Base-by-base conservation (phyloP, 495 filamentous ascomycete species). In the Xylaria acuta region DNA sequence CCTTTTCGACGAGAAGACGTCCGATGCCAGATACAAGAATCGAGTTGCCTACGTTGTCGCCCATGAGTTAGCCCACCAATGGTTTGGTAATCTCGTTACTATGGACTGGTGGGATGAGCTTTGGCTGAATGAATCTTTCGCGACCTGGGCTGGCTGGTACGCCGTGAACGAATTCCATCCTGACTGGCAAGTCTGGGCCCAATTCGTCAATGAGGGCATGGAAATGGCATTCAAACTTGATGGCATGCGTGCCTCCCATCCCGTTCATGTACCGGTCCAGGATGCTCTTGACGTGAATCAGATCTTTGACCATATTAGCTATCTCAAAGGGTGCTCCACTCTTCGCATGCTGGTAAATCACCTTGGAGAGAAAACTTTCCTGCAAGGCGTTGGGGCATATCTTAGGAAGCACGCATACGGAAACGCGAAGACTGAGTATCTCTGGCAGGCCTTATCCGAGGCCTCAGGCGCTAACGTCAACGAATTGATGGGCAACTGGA, bases 81-180 rank as follows among this genome's bases (percentile, higher is more conserved):
- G 96, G 96, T 99, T 98, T 77, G 96, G 96, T 40, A 97, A 99
- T 78, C 88, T 98, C 22, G 96, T 98, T 27, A 93, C 92, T 20
- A 94, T 94, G 92, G 89, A 91, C 73, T 91, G 88, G 88, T 98
- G 96, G 96, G 94, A 92, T 79, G 96, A 97, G 80, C 86, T 99
- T 30, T 99, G 96, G 95, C 88, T 98, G 16, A 97, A 97, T 72
- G 95, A 98, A 80, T 95, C 95, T 3, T 99, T 99, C 81, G 96
- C 96, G 30, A 99, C 96, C 5, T 98, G 95, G 96, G 94, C 97
- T 63, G 95, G 95, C 63, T 99, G 95, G 95, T 87, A 94, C 64
- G 95, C 95, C 20, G 90, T 93, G 30, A 93, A 97, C 80, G 89
- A 96, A 79, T 90, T 98, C 72, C 92, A 97, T 82, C 95, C 94